These are phyloP conservation scores for Leishmania gerbilli DNA, from an alignment of 208 protist species.

Conservation along the genomic window DNA sequence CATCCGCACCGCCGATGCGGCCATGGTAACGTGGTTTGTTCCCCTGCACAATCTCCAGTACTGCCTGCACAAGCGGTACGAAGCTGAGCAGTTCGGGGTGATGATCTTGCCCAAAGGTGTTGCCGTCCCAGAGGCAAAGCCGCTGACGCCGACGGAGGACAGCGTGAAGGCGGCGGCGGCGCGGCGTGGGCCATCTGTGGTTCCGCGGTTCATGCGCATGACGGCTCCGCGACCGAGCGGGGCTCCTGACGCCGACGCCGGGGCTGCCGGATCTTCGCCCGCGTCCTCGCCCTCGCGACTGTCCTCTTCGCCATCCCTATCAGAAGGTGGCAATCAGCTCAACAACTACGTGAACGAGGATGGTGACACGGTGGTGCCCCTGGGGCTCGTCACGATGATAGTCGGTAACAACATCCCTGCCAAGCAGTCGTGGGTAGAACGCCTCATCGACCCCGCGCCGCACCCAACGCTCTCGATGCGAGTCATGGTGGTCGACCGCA, in stretches of 20 bases:
- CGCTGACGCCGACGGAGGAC: conserved; percentile 48
- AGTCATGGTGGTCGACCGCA: conserved; percentile 74
- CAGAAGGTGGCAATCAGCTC: conserved; percentile 32
- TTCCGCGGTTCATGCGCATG: conserved; percentile 32
- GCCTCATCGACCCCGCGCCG: conserved; percentile 63
- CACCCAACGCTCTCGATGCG: conserved; percentile 77
- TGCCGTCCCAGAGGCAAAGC: conserved; percentile 29
- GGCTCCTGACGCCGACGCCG: background rate
- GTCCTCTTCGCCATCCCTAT: conserved; percentile 15
- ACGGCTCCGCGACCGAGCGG: conserved; percentile 30
- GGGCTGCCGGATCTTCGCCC: background rate
- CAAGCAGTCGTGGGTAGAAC: conserved; percentile 56
- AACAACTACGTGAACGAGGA: conserved; percentile 46
- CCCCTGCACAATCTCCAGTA: conserved; percentile 70
- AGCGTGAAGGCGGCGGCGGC: conserved; percentile 19
- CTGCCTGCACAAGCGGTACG: conserved; percentile 73
- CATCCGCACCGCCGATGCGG: conserved; percentile 64
- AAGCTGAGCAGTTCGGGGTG: conserved; percentile 83
- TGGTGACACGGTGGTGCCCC: conserved; percentile 50
- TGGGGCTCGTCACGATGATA: conserved; percentile 84
- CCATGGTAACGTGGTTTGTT: conserved; percentile 82
- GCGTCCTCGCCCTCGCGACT: background rate
- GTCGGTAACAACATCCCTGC: conserved; percentile 67
- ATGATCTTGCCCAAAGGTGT: conserved; percentile 51
- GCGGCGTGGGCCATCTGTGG: conserved; percentile 26